Evolutionary conservation across 306 rosid species (phyloP).

Genomic region (Styphnolobium japonicum): DNA sequence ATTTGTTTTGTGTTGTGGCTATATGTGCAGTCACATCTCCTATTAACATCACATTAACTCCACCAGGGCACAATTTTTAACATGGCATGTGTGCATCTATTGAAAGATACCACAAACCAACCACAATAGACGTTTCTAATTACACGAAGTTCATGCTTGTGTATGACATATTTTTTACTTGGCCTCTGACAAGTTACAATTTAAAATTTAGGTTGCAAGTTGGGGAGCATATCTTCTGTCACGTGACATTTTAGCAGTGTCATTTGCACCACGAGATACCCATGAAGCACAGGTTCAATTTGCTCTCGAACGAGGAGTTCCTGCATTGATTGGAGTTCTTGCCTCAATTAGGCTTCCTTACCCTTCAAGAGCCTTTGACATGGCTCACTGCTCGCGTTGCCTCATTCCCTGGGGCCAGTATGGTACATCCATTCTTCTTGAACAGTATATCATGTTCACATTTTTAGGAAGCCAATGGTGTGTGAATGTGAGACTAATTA

Average conservation of each 20-base stretch:
- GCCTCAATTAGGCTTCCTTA: constrained; percentile 93
- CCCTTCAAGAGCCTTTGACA: constrained; percentile 92
- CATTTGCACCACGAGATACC: constrained; percentile 96
- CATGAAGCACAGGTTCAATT: constrained; percentile 99
- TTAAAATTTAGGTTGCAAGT: constrained; percentile 77
- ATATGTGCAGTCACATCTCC: not conserved
- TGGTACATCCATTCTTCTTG: constrained; percentile 39
- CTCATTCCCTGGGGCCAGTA: constrained; percentile 89
- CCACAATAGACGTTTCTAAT: not conserved
- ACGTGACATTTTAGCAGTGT: constrained; percentile 73
- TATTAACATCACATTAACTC: not conserved
- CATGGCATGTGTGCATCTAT: not conserved
- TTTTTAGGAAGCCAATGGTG: not conserved
- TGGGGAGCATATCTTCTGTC: constrained; percentile 94
- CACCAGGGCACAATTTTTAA: not conserved
- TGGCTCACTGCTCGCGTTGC: constrained; percentile 99
- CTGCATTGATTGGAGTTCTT: constrained; percentile 85
- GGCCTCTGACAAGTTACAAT: not conserved
- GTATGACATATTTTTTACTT: not conserved
- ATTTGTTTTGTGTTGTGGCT: not conserved
- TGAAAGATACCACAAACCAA: not conserved
- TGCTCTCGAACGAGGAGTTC: constrained; percentile 96
- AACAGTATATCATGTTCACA: not conserved
- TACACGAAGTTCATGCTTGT: not conserved
- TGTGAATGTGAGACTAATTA: not conserved